phyloP scores from a whole-genome alignment of 495 filamentous ascomycete species.

The Parathielavia hyrcaniae region DNA sequence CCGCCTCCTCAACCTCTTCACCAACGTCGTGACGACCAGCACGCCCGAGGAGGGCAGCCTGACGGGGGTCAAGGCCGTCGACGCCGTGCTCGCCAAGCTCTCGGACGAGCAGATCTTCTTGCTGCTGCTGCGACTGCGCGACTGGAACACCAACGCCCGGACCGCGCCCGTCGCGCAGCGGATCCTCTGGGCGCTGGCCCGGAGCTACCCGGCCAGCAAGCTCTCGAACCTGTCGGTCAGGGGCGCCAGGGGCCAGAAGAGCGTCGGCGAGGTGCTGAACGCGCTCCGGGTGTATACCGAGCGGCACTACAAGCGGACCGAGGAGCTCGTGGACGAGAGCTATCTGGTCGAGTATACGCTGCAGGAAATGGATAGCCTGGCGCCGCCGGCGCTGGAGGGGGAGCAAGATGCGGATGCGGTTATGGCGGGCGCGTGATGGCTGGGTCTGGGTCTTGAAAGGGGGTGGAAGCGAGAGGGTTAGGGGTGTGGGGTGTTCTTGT shows the following conservation, averaged over 20 bases:
- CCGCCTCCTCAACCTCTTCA: constrained; percentile 75
- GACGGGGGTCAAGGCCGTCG: constrained; percentile 70
- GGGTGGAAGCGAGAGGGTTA: constrained; percentile 6
- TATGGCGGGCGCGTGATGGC: constrained; percentile 36
- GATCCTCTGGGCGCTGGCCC: constrained; percentile 72
- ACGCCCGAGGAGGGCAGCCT: constrained; percentile 56
- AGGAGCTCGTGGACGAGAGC: constrained; percentile 88
- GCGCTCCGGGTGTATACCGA: constrained; percentile 83
- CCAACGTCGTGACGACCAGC: constrained; percentile 61
- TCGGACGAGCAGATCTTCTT: constrained; percentile 74
- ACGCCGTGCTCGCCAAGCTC: constrained; percentile 72
- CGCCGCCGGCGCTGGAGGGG: constrained; percentile 35
- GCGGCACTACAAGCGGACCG: constrained; percentile 78
- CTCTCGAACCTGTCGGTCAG: constrained; percentile 55
- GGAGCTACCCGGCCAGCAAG: constrained; percentile 65
- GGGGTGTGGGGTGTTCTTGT: not conserved
- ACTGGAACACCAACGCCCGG: constrained; percentile 94
- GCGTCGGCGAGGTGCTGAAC: constrained; percentile 73
- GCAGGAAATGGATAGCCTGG: constrained; percentile 79
- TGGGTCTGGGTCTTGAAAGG: too few relatives aligned
- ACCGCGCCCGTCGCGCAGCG: constrained; percentile 81
- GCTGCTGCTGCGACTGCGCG: constrained; percentile 71
- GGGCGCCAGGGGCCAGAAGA: constrained; percentile 57
- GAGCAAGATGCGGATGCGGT: constrained; percentile 37
- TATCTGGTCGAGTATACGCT: constrained; percentile 91